A percentile compares a stretch with the other conserved stretches of the same genome.
Conservation (phyloP, 495 filamentous ascomycete genomes). For the Trichodelitschia bisporula region DNA sequence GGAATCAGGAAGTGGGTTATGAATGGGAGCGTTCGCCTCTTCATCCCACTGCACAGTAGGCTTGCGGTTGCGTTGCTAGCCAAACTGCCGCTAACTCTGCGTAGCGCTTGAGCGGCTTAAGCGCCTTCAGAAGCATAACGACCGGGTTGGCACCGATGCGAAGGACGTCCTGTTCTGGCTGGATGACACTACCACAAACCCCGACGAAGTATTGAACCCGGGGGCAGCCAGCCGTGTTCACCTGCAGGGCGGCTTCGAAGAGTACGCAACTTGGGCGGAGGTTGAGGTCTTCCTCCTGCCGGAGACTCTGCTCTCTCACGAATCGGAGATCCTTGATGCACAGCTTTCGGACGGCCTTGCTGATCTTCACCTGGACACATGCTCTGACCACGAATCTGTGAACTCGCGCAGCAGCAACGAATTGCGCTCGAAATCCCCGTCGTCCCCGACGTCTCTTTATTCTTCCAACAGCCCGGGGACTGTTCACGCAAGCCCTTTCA, state of each 20-base stretch:
- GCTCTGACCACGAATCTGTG: conserved; percentile 21
- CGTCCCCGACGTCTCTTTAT: conserved; percentile 21
- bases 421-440: conserved; percentile 20
- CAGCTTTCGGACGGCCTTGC: too few species aligned
- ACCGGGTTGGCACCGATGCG: conserved; percentile 31
- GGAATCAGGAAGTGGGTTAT: conserved; percentile 41
- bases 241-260: conserved; percentile 32
- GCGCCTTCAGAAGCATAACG: conserved; percentile 30
- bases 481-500: conserved; percentile 21
- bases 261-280: conserved; percentile 32
- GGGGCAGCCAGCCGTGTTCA: conserved; percentile 18
- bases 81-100: conserved; percentile 1
- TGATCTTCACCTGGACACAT: conserved; percentile 25
- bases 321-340: too few species aligned
- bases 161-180: conserved; percentile 39
- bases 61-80: conserved; percentile 3
- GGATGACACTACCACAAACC: conserved; percentile 32
- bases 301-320: conserved; percentile 14
- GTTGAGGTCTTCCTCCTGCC: conserved; percentile 32
- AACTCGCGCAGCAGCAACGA: conserved; percentile 25
- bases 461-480: conserved; percentile 9
- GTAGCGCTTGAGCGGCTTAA: conserved; percentile 29
- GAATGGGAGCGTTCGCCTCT: conserved; percentile 35
- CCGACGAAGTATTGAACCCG: too few species aligned
- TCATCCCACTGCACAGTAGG: conserved; percentile 46